Evolutionary conservation across 306 rosid genomes (phyloP).

Genomic region (Potentilla sterilis): DNA sequence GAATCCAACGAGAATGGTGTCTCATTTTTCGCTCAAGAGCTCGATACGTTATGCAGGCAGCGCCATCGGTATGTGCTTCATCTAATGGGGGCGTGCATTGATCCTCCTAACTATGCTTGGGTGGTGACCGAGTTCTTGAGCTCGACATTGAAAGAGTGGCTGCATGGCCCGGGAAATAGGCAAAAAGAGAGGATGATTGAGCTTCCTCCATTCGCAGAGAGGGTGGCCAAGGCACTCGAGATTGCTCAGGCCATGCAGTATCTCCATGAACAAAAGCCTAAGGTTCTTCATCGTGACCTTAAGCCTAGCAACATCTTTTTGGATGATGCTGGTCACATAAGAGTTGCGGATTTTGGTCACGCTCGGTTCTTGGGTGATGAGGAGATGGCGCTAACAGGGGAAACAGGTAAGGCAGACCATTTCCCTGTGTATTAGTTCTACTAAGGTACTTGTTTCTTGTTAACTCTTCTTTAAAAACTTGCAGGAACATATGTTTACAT

Average conservation of each 20-base stretch:
- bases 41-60: conserved; percentile 60
- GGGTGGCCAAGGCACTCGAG: conserved; percentile 52
- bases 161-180: conserved; percentile 62
- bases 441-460: no score
- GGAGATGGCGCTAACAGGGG: conserved; percentile 60
- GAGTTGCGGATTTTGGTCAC: conserved; percentile 77
- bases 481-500: conserved; percentile 73
- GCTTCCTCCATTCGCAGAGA: conserved; percentile 49
- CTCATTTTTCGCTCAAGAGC: conserved; percentile 59
- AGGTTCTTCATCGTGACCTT: conserved; percentile 61
- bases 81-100: conserved; percentile 73
- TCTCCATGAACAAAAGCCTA: conserved; percentile 79
- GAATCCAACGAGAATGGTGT: conserved; percentile 44
- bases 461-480: not conserved
- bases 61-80: conserved; percentile 68
- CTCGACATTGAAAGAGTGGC: conserved; percentile 67
- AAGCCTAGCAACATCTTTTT: conserved; percentile 71
- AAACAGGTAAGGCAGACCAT: conserved; percentile 32
- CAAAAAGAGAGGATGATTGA: conserved; percentile 34
- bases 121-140: conserved; percentile 51
- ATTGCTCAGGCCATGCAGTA: conserved; percentile 78
- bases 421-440: not conserved
- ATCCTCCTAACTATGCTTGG: conserved; percentile 78
- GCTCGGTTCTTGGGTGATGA: conserved; percentile 64
- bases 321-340: conserved; percentile 55